A percentile compares a stretch with the other conserved stretches of the same genome.
phyloP scores from a whole-genome alignment of 78 protist species.

The Tieghemostelium lacteum region DNA sequence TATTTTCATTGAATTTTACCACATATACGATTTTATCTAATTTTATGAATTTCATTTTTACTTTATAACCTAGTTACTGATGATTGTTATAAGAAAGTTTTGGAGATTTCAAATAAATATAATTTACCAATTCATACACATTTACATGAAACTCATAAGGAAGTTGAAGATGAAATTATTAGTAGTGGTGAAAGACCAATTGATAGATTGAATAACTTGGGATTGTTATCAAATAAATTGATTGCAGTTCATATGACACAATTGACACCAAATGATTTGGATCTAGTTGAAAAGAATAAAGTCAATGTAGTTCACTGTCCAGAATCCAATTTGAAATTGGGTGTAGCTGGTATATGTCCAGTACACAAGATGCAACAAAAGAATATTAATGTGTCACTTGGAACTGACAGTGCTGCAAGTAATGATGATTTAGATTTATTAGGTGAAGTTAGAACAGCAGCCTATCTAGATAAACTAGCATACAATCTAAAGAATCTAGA shows the following conservation, averaged over 20 bases:
- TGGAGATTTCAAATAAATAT: slow-evolving; percentile 57
- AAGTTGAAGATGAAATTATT: slow-evolving; percentile 58
- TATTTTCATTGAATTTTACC: neutral
- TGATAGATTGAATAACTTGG: slow-evolving; percentile 31
- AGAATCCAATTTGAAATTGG: slow-evolving; percentile 80
- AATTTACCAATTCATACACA: slow-evolving; percentile 75
- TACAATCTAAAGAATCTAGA: neutral
- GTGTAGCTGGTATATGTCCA: slow-evolving; percentile 75
- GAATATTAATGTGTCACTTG: slow-evolving; percentile 72
- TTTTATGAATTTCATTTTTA: neutral
- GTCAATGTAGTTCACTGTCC: slow-evolving; percentile 78
- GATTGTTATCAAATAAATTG: slow-evolving; percentile 46
- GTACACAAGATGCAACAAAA: slow-evolving; percentile 23
- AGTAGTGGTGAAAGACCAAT: slow-evolving; percentile 35
- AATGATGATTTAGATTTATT: slow-evolving; percentile 83
- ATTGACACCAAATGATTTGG: slow-evolving; percentile 48
- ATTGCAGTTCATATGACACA: slow-evolving; percentile 87
- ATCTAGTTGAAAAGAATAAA: neutral
- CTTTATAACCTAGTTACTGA: slow-evolving; percentile 24
- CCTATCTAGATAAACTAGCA: slow-evolving; percentile 48
- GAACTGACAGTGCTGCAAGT: slow-evolving; percentile 75
- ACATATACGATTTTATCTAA: neutral
- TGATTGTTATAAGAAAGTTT: slow-evolving; percentile 35
- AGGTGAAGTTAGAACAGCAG: slow-evolving; percentile 66
- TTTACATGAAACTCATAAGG: slow-evolving; percentile 84